phyloP scores from a whole-genome alignment of 192 early-diverging fungal species.

The Coemansia javaensis region DNA sequence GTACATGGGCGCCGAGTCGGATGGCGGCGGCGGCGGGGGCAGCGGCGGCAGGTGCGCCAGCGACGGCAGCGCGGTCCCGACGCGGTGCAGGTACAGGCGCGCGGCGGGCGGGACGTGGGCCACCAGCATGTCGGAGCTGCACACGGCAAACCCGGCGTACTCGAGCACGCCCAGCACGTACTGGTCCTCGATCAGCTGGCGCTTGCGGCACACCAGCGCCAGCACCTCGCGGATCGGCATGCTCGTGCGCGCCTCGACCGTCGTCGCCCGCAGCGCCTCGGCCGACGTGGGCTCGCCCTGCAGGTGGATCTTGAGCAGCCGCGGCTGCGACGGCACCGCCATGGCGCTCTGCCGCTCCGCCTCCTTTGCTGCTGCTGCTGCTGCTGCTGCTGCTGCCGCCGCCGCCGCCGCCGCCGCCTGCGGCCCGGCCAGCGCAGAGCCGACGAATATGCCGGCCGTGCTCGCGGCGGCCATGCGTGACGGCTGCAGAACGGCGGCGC shows the following conservation, averaged over 20 bases:
- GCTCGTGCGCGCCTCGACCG: conserved; percentile 67
- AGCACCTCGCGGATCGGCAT: conserved; percentile 77
- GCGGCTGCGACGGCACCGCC: conserved; percentile 11
- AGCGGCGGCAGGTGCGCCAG: conserved; percentile 3
- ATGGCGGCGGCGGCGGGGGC: no score
- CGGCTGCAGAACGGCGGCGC: conserved; percentile 25
- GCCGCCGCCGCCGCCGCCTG: not conserved
- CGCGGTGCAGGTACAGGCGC: conserved; percentile 42
- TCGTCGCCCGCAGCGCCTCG: conserved; percentile 86
- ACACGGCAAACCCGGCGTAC: conserved; percentile 61
- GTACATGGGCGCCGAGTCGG: conserved; percentile 9
- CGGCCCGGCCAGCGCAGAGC: conserved; percentile 7
- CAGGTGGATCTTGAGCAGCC: conserved; percentile 24
- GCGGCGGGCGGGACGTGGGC: conserved; percentile 47
- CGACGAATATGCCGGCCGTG: conserved; percentile 36
- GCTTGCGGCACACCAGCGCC: conserved; percentile 78
- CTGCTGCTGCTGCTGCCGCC: not conserved
- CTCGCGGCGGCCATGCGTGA: conserved; percentile 32
- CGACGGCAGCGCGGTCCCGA: conserved; percentile 17
- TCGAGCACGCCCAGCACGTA: conserved; percentile 82
- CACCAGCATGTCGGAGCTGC: conserved; percentile 75
- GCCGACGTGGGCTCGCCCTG: conserved; percentile 21
- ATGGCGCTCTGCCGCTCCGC: no score
- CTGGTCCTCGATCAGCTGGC: conserved; percentile 77
- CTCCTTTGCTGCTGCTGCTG: no score